A percentile compares a stretch with the other conserved stretches of the same genome.
phyloP scores from a whole-genome alignment of 2,329 filamentous ascomycete species.

The Xylaria sp. region DNA sequence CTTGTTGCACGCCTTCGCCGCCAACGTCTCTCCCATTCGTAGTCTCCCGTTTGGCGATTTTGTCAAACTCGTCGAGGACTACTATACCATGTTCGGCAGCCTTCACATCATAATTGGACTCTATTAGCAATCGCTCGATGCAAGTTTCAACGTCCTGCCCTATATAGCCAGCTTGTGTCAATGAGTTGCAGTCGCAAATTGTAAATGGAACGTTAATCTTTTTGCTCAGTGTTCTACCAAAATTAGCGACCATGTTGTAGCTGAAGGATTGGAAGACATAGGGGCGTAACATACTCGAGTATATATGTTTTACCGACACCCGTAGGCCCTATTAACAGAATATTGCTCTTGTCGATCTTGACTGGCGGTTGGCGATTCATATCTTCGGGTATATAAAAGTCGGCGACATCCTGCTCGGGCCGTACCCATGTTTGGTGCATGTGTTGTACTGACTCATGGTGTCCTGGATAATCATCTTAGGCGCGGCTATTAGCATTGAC shows the following conservation, averaged over 20 bases:
- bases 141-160: conserved; percentile 98
- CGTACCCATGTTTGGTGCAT: conserved; percentile 54
- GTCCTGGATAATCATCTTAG: conserved; percentile 67
- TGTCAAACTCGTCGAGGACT: conserved; percentile 96
- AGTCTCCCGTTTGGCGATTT: conserved; percentile 89
- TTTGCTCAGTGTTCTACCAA: conserved; percentile 83
- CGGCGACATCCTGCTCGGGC: conserved; percentile 53
- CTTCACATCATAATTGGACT: conserved; percentile 87
- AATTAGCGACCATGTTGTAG: conserved; percentile 10
- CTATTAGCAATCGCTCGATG: conserved; percentile 88
- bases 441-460: conserved; percentile 60
- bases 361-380: conserved; percentile 60
- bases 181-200: conserved; percentile 94
- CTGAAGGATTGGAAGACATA: conserved; percentile 18
- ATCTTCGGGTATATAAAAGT: conserved; percentile 64
- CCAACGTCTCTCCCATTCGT: conserved; percentile 92
- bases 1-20: conserved; percentile 96
- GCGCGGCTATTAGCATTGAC: conserved; percentile 52
- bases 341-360: conserved; percentile 94
- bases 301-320: conserved; percentile 98
- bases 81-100: conserved; percentile 92
- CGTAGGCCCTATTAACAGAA: conserved; percentile 89
- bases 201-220: conserved; percentile 95
- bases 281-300: conserved; percentile 65
- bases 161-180: conserved; percentile 97